Evolutionary conservation across 2,329 filamentous ascomycete genomes (phyloP), one percentile per base, ranked within the genome.

Genomic region (Colletotrichum sp.): DNA sequence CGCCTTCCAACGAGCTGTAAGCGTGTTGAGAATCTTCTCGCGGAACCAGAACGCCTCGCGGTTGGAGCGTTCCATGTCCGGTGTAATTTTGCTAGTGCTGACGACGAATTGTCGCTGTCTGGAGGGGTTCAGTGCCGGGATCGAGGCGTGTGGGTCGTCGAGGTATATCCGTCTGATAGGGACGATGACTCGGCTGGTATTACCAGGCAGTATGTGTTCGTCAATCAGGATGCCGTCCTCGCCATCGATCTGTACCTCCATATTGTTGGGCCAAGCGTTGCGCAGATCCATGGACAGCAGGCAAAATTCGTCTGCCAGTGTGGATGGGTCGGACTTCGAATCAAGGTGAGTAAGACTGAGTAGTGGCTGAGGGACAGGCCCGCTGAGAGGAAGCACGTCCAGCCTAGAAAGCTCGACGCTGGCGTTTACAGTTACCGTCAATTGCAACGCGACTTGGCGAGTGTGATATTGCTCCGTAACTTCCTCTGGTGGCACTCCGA

Each of bases 51-150:
- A 98, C 1, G 93, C 92, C 85, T 98, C 95, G 68, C 96, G 90
- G 76, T 90, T 94, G 15, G 92, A 91, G 39, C 94, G 91, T 85
- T 98, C 96, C 59, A 90, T 91, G 78, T 97, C 95, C 0, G 95
- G 94, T 0, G 94, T 93, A 72, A 96, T 91, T 80, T 94, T 94
- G 81, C 92, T 93, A 19, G 93, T 91, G 83, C 94, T 97, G 59
- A 98, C 95, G 34, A 98, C 95, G 80, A 98, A 98, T 81, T 98
- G 96, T n/a, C 96, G 91, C 81, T 95, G 94, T n/a, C 94, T 92
- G 1, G 93, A 92, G 1, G 94, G 94, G 78, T 96, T 96, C 12
- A 98, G 88, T 2, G 92, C 93, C 1, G 96, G 96, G 52, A 98
- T 94, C 2, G 93, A 88, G 3, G 93, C 93, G 81, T 96, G 92